Percentiles rank a stretch among this genome's conserved stretches.
Conservation (phyloP, 2,329 filamentous ascomycete species). For the Aspergillus luchuensis region DNA sequence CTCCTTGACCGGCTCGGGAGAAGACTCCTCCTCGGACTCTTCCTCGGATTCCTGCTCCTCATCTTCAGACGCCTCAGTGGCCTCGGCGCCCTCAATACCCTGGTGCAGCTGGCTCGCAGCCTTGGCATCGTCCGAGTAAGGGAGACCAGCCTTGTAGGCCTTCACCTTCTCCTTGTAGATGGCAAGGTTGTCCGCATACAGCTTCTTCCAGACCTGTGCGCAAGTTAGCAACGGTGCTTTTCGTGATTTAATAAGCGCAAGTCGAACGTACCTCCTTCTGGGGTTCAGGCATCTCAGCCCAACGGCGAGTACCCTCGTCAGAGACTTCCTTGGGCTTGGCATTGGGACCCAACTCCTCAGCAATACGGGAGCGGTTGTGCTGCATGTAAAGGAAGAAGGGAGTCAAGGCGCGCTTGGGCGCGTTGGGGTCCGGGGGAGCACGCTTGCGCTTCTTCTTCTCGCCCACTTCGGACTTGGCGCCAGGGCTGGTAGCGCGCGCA, state of each 20-base stretch:
- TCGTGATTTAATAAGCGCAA: background rate
- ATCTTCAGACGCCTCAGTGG: conserved; percentile 24
- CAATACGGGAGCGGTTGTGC: conserved; percentile 79
- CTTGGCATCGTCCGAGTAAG: conserved; percentile 47
- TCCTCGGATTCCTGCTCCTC: conserved; percentile 29
- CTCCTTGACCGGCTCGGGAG: conserved; percentile 43
- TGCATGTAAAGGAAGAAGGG: conserved; percentile 96
- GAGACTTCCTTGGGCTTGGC: conserved; percentile 84
- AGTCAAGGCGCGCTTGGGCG: conserved; percentile 89
- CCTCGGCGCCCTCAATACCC: conserved; percentile 41
- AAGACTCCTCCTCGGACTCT: conserved; percentile 35
- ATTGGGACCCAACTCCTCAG: conserved; percentile 71
- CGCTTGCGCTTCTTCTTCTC: conserved; percentile 90
- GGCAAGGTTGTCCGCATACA: conserved; percentile 60
- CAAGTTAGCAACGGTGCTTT: conserved; percentile 11
- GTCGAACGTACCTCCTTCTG: conserved; percentile 66
- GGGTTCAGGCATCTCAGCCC: conserved; percentile 72
- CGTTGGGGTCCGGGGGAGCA: conserved; percentile 83
- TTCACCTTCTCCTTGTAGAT: conserved; percentile 58
- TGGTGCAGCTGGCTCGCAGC: conserved; percentile 46
- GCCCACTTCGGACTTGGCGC: conserved; percentile 51
- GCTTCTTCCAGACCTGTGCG: conserved; percentile 55
- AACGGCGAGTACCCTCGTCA: conserved; percentile 81
- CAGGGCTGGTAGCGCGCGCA: conserved; percentile 39
- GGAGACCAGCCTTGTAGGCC: conserved; percentile 58